A percentile compares a stretch with the other conserved stretches of the same genome.
phyloP scores from a whole-genome alignment of 2,329 filamentous ascomycete genomes.

The Diaporthe capsici region DNA sequence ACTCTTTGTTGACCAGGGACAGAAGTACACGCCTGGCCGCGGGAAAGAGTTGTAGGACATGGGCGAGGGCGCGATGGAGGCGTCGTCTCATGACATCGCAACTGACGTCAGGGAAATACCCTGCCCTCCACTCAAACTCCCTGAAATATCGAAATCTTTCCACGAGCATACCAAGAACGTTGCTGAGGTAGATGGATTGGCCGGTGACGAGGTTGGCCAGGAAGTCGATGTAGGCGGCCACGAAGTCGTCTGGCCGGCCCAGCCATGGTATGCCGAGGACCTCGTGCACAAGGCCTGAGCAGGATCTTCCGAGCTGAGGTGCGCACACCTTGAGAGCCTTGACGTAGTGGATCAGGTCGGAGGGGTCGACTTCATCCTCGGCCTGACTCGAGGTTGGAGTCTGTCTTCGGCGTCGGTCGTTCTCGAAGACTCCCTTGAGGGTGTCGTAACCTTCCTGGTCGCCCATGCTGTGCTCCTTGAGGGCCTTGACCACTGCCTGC shows the following conservation, averaged over 20 bases:
- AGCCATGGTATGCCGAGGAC: conserved; percentile 76
- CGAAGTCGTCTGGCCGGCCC: conserved; percentile 74
- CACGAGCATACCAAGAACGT: conserved; percentile 85
- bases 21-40: conserved; percentile 80
- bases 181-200: conserved; percentile 82
- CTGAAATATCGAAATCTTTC: conserved; percentile 76
- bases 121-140: conserved; percentile 61
- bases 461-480: conserved; percentile 70
- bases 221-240: conserved; percentile 77
- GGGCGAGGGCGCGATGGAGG: conserved; percentile 81
- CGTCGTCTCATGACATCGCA: conserved; percentile 78
- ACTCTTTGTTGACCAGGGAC: conserved; percentile 75
- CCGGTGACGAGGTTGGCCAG: conserved; percentile 83
- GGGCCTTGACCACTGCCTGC: conserved; percentile 66
- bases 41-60: conserved; percentile 85
- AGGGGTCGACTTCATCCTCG: conserved; percentile 64
- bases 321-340: conserved; percentile 74
- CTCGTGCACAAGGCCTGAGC: conserved; percentile 69
- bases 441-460: conserved; percentile 73
- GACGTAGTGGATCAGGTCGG: conserved; percentile 73
- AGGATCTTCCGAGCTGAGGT: conserved; percentile 72
- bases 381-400: conserved; percentile 49
- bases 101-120: conserved; percentile 71
- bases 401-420: conserved; percentile 59
- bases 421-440: conserved; percentile 71